Percentiles rank a stretch among this genome's conserved stretches.
phyloP scores from a whole-genome alignment of 495 filamentous ascomycete species.

The Aspergillus nanangensis region DNA sequence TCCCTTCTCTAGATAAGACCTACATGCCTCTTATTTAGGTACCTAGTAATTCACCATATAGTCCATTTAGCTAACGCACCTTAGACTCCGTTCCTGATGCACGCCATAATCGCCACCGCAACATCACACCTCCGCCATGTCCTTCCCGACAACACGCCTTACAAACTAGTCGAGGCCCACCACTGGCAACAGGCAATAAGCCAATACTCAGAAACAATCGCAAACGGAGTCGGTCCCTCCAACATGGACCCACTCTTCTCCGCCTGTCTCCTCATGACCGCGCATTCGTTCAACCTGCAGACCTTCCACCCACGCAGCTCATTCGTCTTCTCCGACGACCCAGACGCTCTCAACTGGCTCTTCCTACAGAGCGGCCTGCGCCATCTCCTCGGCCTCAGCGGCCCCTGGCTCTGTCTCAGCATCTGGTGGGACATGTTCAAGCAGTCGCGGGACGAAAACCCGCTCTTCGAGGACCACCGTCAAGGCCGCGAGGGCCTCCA shows the following conservation, averaged over 20 bases:
- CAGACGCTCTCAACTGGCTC: conserved; percentile 37
- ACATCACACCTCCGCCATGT: conserved; percentile 35
- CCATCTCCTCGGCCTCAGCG: conserved; percentile 28
- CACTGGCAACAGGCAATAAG: conserved; percentile 41
- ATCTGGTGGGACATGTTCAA: conserved; percentile 36
- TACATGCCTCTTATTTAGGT: no score
- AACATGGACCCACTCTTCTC: conserved; percentile 44
- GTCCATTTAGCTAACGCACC: no score
- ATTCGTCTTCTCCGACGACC: conserved; percentile 37
- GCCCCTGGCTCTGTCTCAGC: conserved; percentile 29
- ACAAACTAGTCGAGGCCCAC: conserved; percentile 34
- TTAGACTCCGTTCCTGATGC: conserved; percentile 46
- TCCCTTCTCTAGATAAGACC: background rate
- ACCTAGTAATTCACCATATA: background rate
- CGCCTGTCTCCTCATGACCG: conserved; percentile 36
- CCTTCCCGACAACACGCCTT: conserved; percentile 20
- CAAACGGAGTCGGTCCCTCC: conserved; percentile 18
- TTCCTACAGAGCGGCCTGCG: conserved; percentile 36
- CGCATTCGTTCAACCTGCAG: conserved; percentile 34
- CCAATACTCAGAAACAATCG: conserved; percentile 32
- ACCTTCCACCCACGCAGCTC: conserved; percentile 32
- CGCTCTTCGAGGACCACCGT: conserved; percentile 25
- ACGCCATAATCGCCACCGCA: conserved; percentile 37
- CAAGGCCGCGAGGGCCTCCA: conserved; percentile 32
- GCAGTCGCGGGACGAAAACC: conserved; percentile 16